Evolutionary conservation across 2,329 filamentous ascomycete genomes (phyloP), one percentile per base, ranked within the genome.

Genomic region (Harringtonia aguacate): DNA sequence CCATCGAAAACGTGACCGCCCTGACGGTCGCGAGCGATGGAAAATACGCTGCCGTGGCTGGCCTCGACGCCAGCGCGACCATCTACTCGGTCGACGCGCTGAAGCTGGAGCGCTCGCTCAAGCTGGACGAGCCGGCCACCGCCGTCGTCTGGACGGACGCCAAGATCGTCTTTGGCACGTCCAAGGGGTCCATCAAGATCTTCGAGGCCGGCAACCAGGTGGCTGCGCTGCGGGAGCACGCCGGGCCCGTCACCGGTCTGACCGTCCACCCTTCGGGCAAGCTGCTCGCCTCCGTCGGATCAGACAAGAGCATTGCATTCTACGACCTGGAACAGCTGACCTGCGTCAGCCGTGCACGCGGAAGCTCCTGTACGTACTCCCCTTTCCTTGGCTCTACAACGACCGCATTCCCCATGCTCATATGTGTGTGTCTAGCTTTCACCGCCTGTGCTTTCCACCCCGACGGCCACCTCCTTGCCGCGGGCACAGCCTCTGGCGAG

Each of bases 381-480:
- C 39, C 37, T 8, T n/a, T 41, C 22, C 29, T 20, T 36, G 15
- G 18, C 33, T 30, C 14, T 38, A n/a, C n/a, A n/a, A n/a, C n/a
- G n/a, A n/a, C n/a, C n/a, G n/a, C n/a, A n/a, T 41, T 34, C 49
- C 52, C 31, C 12, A n/a, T 34, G 18, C 3, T 15, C n/a, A 17
- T 21, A 5, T 21, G 15, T 13, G 7, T 4, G 14, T 3, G 2
- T 37, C 12, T 58, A 84, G 86, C 81, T 48, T 69, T 94, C 37
- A 85, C 84, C 1, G 77, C 81, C 41, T 84, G 81, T 50, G 77
- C 83, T 29, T 97, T 98, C 73, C 92, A 98, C 60, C 92, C 94
- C 8, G 92, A 98, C 58, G 92, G 92, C n/a, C 86, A 95, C 59
- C 73, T 98, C 7, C 79, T 97, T 54, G 90, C 87, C 33, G 84